Base-by-base conservation (phyloP, 2,329 filamentous ascomycete genomes). In the Mycosphaerella sp. region DNA sequence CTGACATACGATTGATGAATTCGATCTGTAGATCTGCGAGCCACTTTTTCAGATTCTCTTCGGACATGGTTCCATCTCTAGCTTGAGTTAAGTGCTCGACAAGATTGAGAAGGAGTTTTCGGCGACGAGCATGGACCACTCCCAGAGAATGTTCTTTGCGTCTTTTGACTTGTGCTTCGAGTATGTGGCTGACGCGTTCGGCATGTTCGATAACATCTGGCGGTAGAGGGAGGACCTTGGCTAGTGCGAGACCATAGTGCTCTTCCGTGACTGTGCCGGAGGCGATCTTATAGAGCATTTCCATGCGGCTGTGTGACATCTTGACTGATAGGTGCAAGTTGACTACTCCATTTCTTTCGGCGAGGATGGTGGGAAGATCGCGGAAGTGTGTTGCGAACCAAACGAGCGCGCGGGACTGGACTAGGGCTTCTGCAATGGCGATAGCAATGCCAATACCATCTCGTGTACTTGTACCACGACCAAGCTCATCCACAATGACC, bases 381-480 rank as follows among this genome's bases (percentile, higher is more conserved):
- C 80, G 76, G 65, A 96, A 98, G 65, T 98, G 94, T 0, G 93
- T 97, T 1, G 86, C 89, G 69, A 98, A 98, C 84, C 89, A 96
- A 0, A 96, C 82, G 0, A 87, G 76, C 0, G 89, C 84, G 53
- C 81, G 53, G 59, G 82, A 93, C 53, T 89, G 80, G 4, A 96
- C 79, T 3, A 98, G 74, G 0, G 87, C 87, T 72, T 97, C 93
- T 0, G 90, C 85, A 63, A 97, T 89, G 2, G 90, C 87, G 43
- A 96, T 76, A 0, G 93, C 89, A 63, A 98, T 94, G 0, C 89
- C 85, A 1, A 97, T 73, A 0, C 93, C 93, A 64, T 98, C 93
- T 18, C 84, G 79, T 0, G 87, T 91, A 64, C 88, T 93, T 0
- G 93, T 98, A 1, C 89, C 91, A 25, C 93, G 80, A 0, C 93